A percentile compares a stretch with the other conserved stretches of the same genome.
Conservation (phyloP, 192 early-diverging fungal species). For the Rhizoclosmatium globosum region DNA sequence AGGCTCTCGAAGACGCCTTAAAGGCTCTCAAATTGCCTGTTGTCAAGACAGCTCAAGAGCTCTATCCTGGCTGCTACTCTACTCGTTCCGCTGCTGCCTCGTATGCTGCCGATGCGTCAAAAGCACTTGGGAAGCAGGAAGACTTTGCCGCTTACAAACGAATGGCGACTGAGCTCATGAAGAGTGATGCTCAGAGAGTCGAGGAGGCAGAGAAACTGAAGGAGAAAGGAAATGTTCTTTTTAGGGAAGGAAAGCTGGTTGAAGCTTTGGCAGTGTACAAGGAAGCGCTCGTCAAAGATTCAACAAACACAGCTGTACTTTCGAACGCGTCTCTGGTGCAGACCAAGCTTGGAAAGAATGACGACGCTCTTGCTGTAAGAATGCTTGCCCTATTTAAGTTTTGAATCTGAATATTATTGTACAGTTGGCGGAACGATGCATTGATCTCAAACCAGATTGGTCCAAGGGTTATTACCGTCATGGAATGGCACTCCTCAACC, state of each 20-base stretch:
- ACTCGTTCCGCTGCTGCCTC: conserved; percentile 41
- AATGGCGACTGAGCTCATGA: conserved; percentile 41
- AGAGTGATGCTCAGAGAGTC: conserved; percentile 18
- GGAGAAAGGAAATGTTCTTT: conserved; percentile 42
- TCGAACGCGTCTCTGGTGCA: conserved; percentile 34
- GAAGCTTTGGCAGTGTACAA: conserved; percentile 33
- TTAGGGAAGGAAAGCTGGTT: conserved; percentile 35
- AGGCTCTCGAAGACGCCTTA: conserved; percentile 36
- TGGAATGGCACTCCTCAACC: conserved; percentile 27
- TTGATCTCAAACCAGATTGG: conserved; percentile 32
- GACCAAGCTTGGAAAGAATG: conserved; percentile 23
- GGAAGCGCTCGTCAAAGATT: conserved; percentile 28
- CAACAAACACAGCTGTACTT: conserved; percentile 28
- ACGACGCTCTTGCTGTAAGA: conserved; percentile 14
- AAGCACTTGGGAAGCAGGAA: conserved; percentile 21
- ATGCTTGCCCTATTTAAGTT: not conserved
- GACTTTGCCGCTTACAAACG: conserved; percentile 36
- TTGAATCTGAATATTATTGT: not conserved
- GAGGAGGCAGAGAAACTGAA: conserved; percentile 33
- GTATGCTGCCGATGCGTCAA: conserved; percentile 25
- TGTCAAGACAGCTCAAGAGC: conserved; percentile 34
- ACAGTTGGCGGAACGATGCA: conserved; percentile 38
- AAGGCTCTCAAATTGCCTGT: conserved; percentile 28
- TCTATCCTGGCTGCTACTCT: conserved; percentile 42
- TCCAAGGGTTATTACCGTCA: conserved; percentile 42